phyloP scores from a whole-genome alignment of 345 rosid genomes.

The Syzygium aqueum region DNA sequence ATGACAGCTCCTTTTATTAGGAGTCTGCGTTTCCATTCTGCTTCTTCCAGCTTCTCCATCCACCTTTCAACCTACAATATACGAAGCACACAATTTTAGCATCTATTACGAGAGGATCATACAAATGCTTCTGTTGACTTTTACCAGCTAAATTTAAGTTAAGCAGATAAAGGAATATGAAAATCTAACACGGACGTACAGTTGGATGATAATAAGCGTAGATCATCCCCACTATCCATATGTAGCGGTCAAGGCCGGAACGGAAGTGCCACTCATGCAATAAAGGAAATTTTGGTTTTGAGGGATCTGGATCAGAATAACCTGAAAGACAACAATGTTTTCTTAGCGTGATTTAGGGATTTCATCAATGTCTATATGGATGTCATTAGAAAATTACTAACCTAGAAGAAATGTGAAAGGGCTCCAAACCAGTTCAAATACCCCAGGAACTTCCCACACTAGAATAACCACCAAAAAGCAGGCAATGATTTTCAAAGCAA shows the following conservation, averaged over 20 bases:
- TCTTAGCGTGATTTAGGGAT: neutral
- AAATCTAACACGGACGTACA: constrained; percentile 33
- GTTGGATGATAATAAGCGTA: constrained; percentile 99
- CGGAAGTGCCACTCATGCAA: constrained; percentile 99
- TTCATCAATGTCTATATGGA: constrained; percentile 1
- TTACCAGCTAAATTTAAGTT: neutral
- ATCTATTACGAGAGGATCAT: constrained; percentile 1
- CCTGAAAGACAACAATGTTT: constrained; percentile 42
- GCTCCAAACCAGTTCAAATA: constrained; percentile 89
- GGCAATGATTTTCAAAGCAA: constrained; percentile 57
- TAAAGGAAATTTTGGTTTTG: constrained; percentile 54
- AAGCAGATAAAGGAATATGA: neutral
- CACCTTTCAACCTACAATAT: constrained; percentile 73
- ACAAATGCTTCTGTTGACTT: neutral
- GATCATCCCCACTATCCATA: constrained; percentile 98
- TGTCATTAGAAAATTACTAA: constrained; percentile 24
- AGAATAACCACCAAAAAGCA: constrained; percentile 84
- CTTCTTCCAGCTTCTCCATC: constrained; percentile 97
- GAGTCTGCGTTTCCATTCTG: constrained; percentile 58
- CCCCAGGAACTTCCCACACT: constrained; percentile 94
- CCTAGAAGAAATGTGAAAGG: constrained; percentile 85
- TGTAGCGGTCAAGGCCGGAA: constrained; percentile 97
- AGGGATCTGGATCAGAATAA: constrained; percentile 87
- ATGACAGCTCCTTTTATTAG: constrained; percentile 61
- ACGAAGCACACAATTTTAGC: constrained; percentile 1